Conservation (phyloP, 2,329 filamentous ascomycete genomes). For the Exophiala sp. region DNA sequence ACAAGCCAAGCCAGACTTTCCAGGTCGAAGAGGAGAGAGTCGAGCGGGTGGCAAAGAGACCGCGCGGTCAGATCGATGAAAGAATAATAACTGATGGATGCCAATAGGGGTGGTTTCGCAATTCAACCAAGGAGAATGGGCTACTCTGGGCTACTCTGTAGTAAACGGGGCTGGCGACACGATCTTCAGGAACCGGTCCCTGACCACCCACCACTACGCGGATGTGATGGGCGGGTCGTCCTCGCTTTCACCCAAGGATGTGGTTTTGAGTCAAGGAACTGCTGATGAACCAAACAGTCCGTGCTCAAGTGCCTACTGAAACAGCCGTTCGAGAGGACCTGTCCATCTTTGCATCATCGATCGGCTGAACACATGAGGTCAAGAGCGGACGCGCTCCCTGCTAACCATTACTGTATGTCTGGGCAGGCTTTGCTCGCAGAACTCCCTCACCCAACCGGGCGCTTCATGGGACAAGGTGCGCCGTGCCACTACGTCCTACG, state of each 20-base stretch:
- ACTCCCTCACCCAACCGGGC: conserved; percentile 19
- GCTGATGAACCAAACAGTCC: conserved; percentile 12
- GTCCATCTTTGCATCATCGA: conserved; percentile 8
- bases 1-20: conserved; percentile 6
- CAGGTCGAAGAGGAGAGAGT: background rate
- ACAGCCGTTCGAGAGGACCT: conserved; percentile 8
- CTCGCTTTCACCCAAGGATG: background rate
- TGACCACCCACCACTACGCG: background rate
- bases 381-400: background rate
- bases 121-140: too few species aligned
- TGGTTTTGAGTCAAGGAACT: background rate
- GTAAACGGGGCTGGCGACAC: background rate
- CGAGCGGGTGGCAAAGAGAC: conserved; percentile 5
- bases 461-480: conserved; percentile 19
- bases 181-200: background rate
- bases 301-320: conserved; percentile 4
- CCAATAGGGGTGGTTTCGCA: too few species aligned
- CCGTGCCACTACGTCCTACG: too few species aligned
- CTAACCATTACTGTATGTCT: too few species aligned
- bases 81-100: too few species aligned
- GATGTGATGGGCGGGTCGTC: background rate
- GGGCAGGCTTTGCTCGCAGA: too few species aligned
- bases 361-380: background rate
- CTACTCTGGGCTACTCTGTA: background rate
- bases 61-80: background rate